These are phyloP conservation scores for Globisporangium spinosum DNA, from an alignment of 352 stramenopile genomes.

Conservation along the genomic window DNA sequence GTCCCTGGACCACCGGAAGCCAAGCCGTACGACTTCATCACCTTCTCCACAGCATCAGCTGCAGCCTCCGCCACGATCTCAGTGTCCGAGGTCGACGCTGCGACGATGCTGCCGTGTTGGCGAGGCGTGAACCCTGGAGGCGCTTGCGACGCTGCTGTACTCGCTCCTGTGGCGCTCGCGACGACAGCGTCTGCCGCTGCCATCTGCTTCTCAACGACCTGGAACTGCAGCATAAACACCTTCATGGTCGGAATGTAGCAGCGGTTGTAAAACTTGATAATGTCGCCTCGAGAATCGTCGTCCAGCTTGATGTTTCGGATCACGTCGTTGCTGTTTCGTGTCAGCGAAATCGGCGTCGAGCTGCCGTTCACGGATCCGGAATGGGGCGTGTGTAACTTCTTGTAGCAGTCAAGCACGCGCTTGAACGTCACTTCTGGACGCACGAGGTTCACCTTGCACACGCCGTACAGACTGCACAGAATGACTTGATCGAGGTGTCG, in stretches of 20 bases:
- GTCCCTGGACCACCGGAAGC: conserved; percentile 27
- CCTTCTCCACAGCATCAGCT: conserved; percentile 60
- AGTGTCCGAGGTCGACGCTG: conserved; percentile 61
- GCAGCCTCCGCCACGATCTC: conserved; percentile 79
- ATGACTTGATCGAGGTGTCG: conserved; percentile 82
- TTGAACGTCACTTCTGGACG: conserved; percentile 70
- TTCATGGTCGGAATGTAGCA: conserved; percentile 85
- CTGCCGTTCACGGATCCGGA: conserved; percentile 16
- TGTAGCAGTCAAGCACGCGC: conserved; percentile 73
- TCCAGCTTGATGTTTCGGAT: conserved; percentile 81
- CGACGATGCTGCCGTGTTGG: conserved; percentile 36
- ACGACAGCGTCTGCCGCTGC: conserved; percentile 66
- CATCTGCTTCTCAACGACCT: conserved; percentile 79
- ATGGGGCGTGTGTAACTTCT: conserved; percentile 49
- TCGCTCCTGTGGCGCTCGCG: conserved; percentile 27
- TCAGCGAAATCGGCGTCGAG: conserved; percentile 29
- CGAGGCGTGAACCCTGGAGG: conserved; percentile 41
- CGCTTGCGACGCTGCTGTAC: conserved; percentile 14
- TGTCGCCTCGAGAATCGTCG: conserved; percentile 57
- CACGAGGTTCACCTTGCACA: conserved; percentile 83
- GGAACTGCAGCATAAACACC: conserved; percentile 83
- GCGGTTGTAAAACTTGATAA: conserved; percentile 90
- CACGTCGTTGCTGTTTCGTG: conserved; percentile 52
- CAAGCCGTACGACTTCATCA: conserved; percentile 41
- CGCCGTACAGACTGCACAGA: conserved; percentile 79